Evolutionary conservation across 306 rosid genomes (phyloP).

Genomic region (Alnus rubra): DNA sequence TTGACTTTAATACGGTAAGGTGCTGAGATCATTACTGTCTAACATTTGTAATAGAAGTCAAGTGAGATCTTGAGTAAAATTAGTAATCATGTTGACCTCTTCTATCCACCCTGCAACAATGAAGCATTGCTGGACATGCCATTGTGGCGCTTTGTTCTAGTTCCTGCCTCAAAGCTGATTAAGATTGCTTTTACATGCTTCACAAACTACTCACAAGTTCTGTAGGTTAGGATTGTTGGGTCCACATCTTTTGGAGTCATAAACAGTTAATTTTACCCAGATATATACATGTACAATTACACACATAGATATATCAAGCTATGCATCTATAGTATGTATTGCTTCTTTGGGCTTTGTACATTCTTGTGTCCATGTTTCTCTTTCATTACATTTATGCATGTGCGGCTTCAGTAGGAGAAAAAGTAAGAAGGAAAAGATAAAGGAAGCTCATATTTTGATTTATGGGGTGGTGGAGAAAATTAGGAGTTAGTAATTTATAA

Average conservation of each 20-base stretch:
- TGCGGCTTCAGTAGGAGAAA: neutral
- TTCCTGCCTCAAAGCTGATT: neutral
- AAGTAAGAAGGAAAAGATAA: neutral
- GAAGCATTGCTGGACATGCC: conserved; percentile 5
- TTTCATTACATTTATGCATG: neutral
- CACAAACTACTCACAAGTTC: conserved; percentile 11
- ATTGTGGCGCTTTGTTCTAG: neutral
- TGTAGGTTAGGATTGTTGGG: conserved; percentile 6
- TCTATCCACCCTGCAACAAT: neutral
- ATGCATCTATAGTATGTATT: neutral
- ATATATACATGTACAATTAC: neutral
- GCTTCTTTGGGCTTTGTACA: neutral
- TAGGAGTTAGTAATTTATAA: neutral
- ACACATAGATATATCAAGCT: neutral
- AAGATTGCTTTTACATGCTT: neutral
- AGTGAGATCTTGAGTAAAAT: neutral
- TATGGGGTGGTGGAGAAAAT: neutral
- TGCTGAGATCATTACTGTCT: neutral
- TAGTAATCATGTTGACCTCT: neutral
- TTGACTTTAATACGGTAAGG: conserved; percentile 95
- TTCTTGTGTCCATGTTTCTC: neutral
- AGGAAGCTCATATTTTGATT: neutral
- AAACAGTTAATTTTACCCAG: neutral
- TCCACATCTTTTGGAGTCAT: neutral
- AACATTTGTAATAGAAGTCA: neutral